Conservation (phyloP, 345 rosid species). For the Eucalyptus pauciflora region DNA sequence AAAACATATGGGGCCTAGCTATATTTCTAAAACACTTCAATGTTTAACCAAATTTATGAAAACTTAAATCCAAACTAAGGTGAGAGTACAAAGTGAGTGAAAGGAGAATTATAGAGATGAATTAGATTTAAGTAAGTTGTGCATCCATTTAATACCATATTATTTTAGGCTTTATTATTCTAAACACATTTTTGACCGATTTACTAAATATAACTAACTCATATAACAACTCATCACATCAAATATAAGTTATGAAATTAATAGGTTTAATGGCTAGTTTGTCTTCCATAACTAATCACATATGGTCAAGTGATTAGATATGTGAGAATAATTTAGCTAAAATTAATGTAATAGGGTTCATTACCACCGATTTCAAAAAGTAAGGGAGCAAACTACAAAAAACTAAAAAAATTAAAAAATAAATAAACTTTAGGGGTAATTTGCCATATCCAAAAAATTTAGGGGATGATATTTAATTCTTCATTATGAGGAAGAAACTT, state of each 20-base stretch:
- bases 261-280: too few species aligned
- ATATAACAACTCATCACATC: too few species aligned
- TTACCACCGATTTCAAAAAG: not conserved
- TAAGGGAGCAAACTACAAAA: rapidly evolving
- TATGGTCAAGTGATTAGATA: rapidly evolving
- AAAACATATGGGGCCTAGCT: rapidly evolving
- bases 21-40: too few species aligned
- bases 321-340: not conserved
- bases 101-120: rapidly evolving
- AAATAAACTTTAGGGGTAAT: not conserved
- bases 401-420: too few species aligned
- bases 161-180: too few species aligned
- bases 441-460: not conserved
- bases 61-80: too few species aligned
- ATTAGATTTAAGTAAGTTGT: too few species aligned
- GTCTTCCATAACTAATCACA: not conserved
- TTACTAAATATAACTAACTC: too few species aligned
- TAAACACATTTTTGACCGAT: rapidly evolving
- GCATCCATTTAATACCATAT: too few species aligned
- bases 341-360: not conserved
- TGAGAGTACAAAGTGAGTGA: too few species aligned
- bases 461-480: not conserved
- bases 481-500: not conserved
- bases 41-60: rapidly evolving
- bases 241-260: too few species aligned